Evolutionary conservation across 495 filamentous ascomycete genomes (phyloP), one percentile per base, ranked within the genome.

Genomic region (Hyaloscypha variabilis): DNA sequence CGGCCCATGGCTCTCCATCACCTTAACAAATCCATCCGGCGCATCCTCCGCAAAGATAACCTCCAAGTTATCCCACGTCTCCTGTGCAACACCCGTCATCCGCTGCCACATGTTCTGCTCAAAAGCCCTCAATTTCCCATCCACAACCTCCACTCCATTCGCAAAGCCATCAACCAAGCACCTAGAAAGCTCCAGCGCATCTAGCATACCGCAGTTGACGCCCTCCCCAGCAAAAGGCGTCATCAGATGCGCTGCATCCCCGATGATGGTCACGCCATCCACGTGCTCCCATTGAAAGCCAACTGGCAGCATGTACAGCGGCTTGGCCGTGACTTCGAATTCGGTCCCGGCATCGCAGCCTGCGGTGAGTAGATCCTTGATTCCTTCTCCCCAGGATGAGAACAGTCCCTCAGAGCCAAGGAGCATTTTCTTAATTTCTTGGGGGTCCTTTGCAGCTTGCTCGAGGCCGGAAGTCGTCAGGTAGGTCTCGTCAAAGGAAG

Each of bases 181-280:
- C 31, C 69, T 62, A 0, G 85, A 75, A 69, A 89, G 76, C 55
- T 85, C 72, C 75, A 87, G 67, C 5, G 87, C 82, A 69, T 90
- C 87, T 56, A 77, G 73, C 73, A 87, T 79, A 1, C 81, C 87
- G 4, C 78, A 62, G 64, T 90, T 88, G 26, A 88, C 84, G 5
- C 87, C 87, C 54, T 87, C 84, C 1, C 86, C 87, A 0, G 83
- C 85, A 71, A 83, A 87, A 1, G 87, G 85, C 6, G 82, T 78
- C 85, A 87, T 88, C 42, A 88, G 64, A 68, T 89, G 85, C 19
- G 87, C 87, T 1, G 87, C 85, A 74, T 89, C 87, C 10, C 87
- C 87, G 51, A 88, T 75, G 8, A 90, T 69, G 6, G 87, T 88
- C 5, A 80, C 72, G 23, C 81, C 78, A 6, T 68, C 49, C 13